phyloP scores from a whole-genome alignment of 2,329 filamentous ascomycete genomes.

The Penicillium sp. region DNA sequence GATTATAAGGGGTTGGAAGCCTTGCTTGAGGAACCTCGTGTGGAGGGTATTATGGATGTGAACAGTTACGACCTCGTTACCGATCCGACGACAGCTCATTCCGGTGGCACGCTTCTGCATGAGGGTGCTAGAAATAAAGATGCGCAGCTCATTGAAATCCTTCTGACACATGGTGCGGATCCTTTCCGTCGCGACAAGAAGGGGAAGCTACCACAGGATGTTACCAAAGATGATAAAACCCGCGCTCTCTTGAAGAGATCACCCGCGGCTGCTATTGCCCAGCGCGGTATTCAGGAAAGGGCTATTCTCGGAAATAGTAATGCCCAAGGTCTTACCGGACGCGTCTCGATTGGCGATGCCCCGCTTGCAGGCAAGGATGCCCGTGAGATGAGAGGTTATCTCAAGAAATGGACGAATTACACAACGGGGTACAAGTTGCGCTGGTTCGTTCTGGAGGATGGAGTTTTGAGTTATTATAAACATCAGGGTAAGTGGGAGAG shows the following conservation, averaged over 20 bases:
- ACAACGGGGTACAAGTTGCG: slow-evolving; percentile 93
- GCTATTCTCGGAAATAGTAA: slow-evolving; percentile 78
- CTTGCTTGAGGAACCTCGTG: slow-evolving; percentile 76
- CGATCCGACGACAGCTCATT: slow-evolving; percentile 71
- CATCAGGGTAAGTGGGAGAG: slow-evolving; percentile 62
- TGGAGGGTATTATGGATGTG: slow-evolving; percentile 85
- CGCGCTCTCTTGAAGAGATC: slow-evolving; percentile 88
- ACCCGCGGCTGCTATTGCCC: slow-evolving; percentile 88
- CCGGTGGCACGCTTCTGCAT: slow-evolving; percentile 88
- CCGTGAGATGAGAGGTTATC: slow-evolving; percentile 95
- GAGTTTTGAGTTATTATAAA: slow-evolving; percentile 97
- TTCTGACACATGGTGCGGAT: slow-evolving; percentile 91
- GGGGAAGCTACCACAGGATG: slow-evolving; percentile 91
- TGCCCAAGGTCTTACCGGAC: slow-evolving; percentile 55
- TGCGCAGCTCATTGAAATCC: slow-evolving; percentile 78
- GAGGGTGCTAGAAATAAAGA: slow-evolving; percentile 89
- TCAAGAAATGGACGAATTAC: slow-evolving; percentile 99
- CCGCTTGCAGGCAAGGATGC: slow-evolving; percentile 75
- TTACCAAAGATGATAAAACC: slow-evolving; percentile 91
- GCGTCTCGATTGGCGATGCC: slow-evolving; percentile 44
- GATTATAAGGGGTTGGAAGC: slow-evolving; percentile 77
- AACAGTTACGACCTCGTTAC: slow-evolving; percentile 87
- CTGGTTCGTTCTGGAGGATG: slow-evolving; percentile 98
- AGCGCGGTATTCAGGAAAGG: slow-evolving; percentile 94
- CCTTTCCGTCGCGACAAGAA: slow-evolving; percentile 93